A percentile compares a stretch with the other conserved stretches of the same genome.
Evolutionary conservation across 192 early-diverging fungal genomes (phyloP).

Genomic region (Lobosporangium transversale): DNA sequence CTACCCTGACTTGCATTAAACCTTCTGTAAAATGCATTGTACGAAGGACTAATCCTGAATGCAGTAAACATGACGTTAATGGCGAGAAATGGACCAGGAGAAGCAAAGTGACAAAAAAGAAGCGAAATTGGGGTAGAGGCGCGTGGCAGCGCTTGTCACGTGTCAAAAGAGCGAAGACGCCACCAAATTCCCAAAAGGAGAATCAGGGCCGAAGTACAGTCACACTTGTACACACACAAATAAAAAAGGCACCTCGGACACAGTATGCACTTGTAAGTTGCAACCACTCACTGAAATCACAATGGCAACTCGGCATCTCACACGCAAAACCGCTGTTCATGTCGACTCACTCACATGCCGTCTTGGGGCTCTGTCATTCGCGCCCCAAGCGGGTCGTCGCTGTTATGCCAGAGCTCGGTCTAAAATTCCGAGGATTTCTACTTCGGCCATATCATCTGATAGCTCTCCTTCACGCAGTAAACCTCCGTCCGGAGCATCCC

Average conservation of each 20-base stretch:
- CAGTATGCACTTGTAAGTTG: no score
- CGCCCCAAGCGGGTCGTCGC: background rate
- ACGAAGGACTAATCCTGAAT: slow-evolving; percentile 6
- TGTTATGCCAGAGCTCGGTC: slow-evolving; percentile 40
- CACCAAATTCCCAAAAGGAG: no score
- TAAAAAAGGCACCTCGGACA: no score
- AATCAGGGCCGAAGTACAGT: no score
- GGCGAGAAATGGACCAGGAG: background rate
- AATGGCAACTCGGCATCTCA: background rate
- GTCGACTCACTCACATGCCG: slow-evolving; percentile 4
- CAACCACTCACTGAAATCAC: no score
- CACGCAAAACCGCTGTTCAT: slow-evolving; percentile 3
- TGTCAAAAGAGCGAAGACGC: background rate
- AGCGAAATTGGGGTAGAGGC: background rate
- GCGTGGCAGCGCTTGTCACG: background rate
- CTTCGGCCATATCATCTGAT: background rate
- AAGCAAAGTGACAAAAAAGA: background rate
- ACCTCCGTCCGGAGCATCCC: no score
- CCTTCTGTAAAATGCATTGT: background rate
- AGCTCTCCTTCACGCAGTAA: background rate
- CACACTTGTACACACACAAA: no score
- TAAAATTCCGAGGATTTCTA: slow-evolving; percentile 13
- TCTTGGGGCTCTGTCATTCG: slow-evolving; percentile 10
- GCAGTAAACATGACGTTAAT: slow-evolving; percentile 28
- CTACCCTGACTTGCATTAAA: slow-evolving; percentile 4